Conservation (phyloP, 208 protist species). For the Perkinsela sp. region DNA sequence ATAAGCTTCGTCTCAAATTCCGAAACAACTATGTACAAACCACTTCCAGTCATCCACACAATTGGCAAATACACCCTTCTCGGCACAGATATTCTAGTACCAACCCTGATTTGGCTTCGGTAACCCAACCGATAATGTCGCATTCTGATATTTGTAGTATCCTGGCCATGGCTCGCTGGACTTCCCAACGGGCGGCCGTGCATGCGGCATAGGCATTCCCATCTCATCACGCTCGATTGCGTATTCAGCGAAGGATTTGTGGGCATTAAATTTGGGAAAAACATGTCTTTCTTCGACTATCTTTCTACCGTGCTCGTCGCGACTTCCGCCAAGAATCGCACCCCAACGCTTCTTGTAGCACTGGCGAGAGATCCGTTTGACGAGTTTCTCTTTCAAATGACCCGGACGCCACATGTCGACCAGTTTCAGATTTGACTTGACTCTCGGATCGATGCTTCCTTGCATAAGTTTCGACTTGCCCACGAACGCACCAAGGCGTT, state of each 20-base stretch:
- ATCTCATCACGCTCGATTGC: neutral
- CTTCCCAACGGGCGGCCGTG: neutral
- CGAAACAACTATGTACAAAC: no score
- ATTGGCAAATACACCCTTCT: neutral
- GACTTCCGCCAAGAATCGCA: slow-evolving; percentile 44
- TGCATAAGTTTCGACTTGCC: neutral
- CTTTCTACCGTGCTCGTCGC: slow-evolving; percentile 41
- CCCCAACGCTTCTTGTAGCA: slow-evolving; percentile 49
- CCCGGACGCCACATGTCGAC: slow-evolving; percentile 7
- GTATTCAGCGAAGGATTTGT: neutral
- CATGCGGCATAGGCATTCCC: neutral
- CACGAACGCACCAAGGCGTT: neutral
- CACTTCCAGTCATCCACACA: no score
- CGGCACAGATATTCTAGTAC: neutral
- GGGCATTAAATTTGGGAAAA: neutral
- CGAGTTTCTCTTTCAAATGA: slow-evolving; percentile 16
- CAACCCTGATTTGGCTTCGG: neutral
- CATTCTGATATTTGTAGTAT: neutral
- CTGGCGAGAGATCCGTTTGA: slow-evolving; percentile 39
- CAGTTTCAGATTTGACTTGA: neutral
- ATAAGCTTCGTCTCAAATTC: no score
- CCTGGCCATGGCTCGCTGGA: neutral
- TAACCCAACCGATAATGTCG: neutral
- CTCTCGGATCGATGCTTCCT: neutral
- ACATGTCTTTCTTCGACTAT: neutral